Evolutionary conservation across 2,329 filamentous ascomycete genomes (phyloP), one percentile per base, ranked within the genome.

Genomic region (Madurella fahalii): DNA sequence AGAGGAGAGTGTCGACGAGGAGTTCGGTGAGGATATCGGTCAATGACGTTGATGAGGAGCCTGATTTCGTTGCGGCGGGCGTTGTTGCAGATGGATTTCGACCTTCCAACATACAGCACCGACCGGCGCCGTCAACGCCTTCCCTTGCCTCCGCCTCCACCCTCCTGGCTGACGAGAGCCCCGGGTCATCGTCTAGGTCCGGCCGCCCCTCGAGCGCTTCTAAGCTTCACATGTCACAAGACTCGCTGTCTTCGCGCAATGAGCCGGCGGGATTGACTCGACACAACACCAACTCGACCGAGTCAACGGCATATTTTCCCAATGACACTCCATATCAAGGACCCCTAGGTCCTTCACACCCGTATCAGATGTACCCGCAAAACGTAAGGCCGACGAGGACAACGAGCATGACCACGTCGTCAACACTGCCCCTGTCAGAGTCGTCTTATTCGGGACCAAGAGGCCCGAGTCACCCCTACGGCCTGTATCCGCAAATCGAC

Each of bases 281-380:
- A 32, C 60, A 61, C 39, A 69, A 70, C 16, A 74, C 66, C 52
- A 57, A 62, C 11, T 73, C 72, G 3, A 71, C 70, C 42, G 67
- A 69, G 2, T 68, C 70, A 11, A 57, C 47, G n/a, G 67, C 70
- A 2, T 69, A 71, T 40, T 65, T 77, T 17, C 68, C 69, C 32
- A 58, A 76, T 3, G 78, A 89, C 54, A 85, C 82, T 54, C 86
- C 87, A 12, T 89, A 90, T 61, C 80, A 81, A 50, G 87, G 85
- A 7, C 81, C 84, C 1, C 83, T 81, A 3, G 86, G 85, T 2
- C 90, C 90, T 16, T 94, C 89, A 50, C 88, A 94, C 69, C 89
- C 90, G 0, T 95, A 95, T 68, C 83, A 82, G 62, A 86, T 93
- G 83, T 95, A 95, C 69, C 83, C 86, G 7, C 90, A 95, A 67